Conservation (phyloP, 2,329 filamentous ascomycete species). For the Fusarium buharicum region DNA sequence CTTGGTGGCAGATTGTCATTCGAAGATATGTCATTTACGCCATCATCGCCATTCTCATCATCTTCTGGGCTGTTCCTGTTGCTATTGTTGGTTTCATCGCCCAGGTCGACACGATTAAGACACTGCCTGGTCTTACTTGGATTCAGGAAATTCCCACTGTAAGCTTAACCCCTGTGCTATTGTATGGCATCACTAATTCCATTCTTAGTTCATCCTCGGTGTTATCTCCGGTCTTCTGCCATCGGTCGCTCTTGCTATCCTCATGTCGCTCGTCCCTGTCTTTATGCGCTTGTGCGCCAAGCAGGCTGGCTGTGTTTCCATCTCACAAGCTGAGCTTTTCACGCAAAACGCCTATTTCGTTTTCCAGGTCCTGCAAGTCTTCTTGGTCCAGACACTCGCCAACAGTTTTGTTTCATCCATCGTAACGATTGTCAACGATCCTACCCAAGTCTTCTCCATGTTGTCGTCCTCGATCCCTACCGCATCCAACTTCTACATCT, state of each 20-base stretch:
- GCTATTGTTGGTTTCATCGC: conserved; percentile 86
- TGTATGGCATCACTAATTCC: conserved; percentile 6
- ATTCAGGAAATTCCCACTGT: conserved; percentile 73
- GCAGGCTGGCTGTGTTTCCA: conserved; percentile 79
- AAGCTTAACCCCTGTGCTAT: conserved; percentile 6
- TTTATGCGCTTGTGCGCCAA: conserved; percentile 76
- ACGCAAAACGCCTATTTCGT: conserved; percentile 93
- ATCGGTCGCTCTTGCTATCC: conserved; percentile 77
- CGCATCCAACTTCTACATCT: conserved; percentile 93
- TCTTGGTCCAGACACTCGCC: conserved; percentile 84
- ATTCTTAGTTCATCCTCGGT: conserved; percentile 67
- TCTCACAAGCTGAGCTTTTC: conserved; percentile 83
- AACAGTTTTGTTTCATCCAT: conserved; percentile 80
- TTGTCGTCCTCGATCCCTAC: conserved; percentile 79
- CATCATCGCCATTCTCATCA: conserved; percentile 76
- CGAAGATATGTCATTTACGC: conserved; percentile 71
- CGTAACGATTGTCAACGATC: conserved; percentile 70
- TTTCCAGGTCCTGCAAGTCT: conserved; percentile 93
- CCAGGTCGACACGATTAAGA: conserved; percentile 78
- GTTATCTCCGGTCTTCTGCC: conserved; percentile 87
- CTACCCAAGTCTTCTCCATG: conserved; percentile 68
- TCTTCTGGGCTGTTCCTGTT: conserved; percentile 85
- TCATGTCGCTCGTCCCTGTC: conserved; percentile 84
- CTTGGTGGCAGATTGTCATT: conserved; percentile 80
- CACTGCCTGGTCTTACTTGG: conserved; percentile 76